phyloP scores from a whole-genome alignment of 2,329 filamentous ascomycete genomes.

The Paramyrothecium roridum region DNA sequence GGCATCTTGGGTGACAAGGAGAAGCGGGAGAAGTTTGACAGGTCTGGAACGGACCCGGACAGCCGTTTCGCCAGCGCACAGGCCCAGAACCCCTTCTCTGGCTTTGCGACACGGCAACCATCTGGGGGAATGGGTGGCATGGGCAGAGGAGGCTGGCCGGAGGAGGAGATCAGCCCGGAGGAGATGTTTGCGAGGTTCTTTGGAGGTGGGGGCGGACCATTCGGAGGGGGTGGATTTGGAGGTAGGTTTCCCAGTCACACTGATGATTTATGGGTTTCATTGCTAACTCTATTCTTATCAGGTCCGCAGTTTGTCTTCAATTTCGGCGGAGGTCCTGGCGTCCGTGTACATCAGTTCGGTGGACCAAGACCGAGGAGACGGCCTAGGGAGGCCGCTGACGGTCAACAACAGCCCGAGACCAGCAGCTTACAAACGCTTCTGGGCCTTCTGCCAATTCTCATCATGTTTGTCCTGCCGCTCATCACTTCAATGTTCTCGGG shows the following conservation, averaged over 20 bases:
- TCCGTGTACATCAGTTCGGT: slow-evolving; percentile 94
- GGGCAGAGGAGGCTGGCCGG: slow-evolving; percentile 61
- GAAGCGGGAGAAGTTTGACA: slow-evolving; percentile 80
- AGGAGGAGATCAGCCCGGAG: slow-evolving; percentile 92
- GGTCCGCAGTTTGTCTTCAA: slow-evolving; percentile 95
- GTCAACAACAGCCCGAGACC: slow-evolving; percentile 48
- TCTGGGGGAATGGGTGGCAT: slow-evolving; percentile 41
- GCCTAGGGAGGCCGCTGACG: slow-evolving; percentile 61
- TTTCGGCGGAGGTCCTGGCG: slow-evolving; percentile 83
- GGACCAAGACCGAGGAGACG: slow-evolving; percentile 73
- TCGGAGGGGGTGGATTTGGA: slow-evolving; percentile 35
- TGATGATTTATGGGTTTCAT: slow-evolving; percentile 43
- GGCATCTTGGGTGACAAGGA: slow-evolving; percentile 90
- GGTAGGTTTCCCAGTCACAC: slow-evolving; percentile 15
- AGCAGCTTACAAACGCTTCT: slow-evolving; percentile 49
- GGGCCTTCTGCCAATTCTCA: slow-evolving; percentile 79
- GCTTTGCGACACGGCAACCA: slow-evolving; percentile 48
- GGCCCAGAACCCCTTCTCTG: slow-evolving; percentile 60
- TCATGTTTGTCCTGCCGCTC: slow-evolving; percentile 84
- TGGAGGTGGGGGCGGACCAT: slow-evolving; percentile 62
- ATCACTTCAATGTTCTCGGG: slow-evolving; percentile 75
- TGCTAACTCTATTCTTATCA: slow-evolving; percentile 34
- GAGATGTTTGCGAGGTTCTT: slow-evolving; percentile 98
- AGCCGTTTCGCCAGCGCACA: slow-evolving; percentile 71
- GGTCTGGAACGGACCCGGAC: slow-evolving; percentile 89